Evolutionary conservation across 192 early-diverging fungal genomes (phyloP), one percentile per base, ranked within the genome.

Genomic region (Rhizoclosmatium sp.): DNA sequence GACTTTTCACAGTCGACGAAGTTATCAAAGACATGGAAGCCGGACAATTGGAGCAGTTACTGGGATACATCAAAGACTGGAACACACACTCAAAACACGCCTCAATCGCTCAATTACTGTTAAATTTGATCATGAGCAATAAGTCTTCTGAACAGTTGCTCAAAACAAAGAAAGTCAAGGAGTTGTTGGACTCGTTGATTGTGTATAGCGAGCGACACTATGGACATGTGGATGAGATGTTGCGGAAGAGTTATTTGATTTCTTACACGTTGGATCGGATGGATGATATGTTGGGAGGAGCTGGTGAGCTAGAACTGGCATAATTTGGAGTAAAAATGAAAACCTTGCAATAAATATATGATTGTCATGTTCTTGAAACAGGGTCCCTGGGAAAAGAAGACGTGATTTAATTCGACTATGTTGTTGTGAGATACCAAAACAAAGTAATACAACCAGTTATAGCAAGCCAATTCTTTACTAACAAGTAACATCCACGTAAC

Each of bases 191-290:
- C 31, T 92, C 92, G 23, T 79, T 98, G 42, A 71, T 95, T 58
- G 92, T 96, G 40, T 99, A 98, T 81, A 94, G 95, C 19, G 95
- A 98, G 71, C 92, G 97, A 49, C 96, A 98, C 82, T 95, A 93
- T 81, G 87, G 89, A 69, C 91, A 94, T 48, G 85, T 96, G 0
- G 93, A 96, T 75, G 83, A 87, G 59, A 65, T 96, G 48, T 76
- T 97, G 42, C 95, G 92, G 2, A 87, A 93, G 81, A 96, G 93
- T 58, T 95, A 92, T 79, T 89, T 98, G 39, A 83, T 98, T 60
- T 95, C 96, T 81, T 96, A 95, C 75, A 96, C 95, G 21, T 87
- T 98, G 75, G 92, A 97, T 58, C 89, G 92, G 39, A 98, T 97
- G 95, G 92, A 94, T 78, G 59, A 81, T 46, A 58, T 76, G 64